phyloP scores from a whole-genome alignment of 352 stramenopile genomes.

The Pythium biforme region DNA sequence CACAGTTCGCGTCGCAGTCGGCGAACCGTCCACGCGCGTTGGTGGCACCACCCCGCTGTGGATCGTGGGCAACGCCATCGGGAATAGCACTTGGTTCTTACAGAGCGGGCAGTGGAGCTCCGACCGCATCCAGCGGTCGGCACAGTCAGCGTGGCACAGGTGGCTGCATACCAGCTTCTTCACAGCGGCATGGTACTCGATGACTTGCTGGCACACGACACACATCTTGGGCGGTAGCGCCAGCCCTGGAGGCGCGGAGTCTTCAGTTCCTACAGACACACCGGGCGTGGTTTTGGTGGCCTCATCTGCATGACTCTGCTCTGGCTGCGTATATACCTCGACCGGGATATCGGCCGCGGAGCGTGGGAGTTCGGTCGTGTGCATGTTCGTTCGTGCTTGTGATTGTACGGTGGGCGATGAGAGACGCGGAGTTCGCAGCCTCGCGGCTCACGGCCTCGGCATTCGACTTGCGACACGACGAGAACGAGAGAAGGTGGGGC shows the following conservation, averaged over 20 bases:
- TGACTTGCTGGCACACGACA: conserved; percentile 34
- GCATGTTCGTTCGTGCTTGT: conserved; percentile 5
- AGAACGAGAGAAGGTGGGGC: too few species aligned
- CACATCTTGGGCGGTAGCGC: conserved; percentile 31
- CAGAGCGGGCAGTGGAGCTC: conserved; percentile 57
- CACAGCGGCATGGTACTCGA: conserved; percentile 36
- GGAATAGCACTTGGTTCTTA: conserved; percentile 60
- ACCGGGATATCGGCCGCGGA: conserved; percentile 18
- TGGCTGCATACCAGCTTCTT: conserved; percentile 64
- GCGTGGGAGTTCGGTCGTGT: conserved; percentile 6
- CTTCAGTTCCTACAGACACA: neutral
- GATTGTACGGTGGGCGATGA: too few species aligned
- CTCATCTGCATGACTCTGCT: neutral
- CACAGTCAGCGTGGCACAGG: conserved; percentile 59
- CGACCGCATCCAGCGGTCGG: conserved; percentile 48
- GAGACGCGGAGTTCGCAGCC: too few species aligned
- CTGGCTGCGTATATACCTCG: conserved; percentile 14
- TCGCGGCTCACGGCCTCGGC: too few species aligned
- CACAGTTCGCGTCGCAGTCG: conserved; percentile 17
- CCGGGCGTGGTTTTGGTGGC: too few species aligned
- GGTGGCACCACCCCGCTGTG: conserved; percentile 1
- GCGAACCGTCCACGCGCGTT: conserved; percentile 10
- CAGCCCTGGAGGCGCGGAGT: neutral
- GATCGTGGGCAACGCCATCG: conserved; percentile 26
- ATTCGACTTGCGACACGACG: too few species aligned